phyloP scores from a whole-genome alignment of 495 filamentous ascomycete genomes.

The Penicillium steckii region DNA sequence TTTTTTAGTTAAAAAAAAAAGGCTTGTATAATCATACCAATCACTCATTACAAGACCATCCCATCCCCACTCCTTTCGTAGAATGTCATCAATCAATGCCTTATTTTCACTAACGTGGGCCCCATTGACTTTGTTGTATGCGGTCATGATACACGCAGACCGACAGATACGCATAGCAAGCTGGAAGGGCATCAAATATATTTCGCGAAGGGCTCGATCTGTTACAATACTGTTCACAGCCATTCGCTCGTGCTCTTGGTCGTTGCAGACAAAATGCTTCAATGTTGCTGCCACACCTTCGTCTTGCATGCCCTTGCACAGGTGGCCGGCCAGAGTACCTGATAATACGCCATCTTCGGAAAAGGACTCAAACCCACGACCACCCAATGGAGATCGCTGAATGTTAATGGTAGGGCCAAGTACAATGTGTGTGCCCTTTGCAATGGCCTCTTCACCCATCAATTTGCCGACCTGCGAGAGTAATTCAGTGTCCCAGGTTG shows the following conservation, averaged over 20 bases:
- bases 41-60: conserved; percentile 69
- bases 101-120: conserved; percentile 64
- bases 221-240: conserved; percentile 66
- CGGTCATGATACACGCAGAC: conserved; percentile 69
- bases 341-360: conserved; percentile 76
- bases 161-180: conserved; percentile 63
- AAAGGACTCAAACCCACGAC: conserved; percentile 76
- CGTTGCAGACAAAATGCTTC: conserved; percentile 87
- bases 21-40: conserved; percentile 52
- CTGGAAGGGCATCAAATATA: conserved; percentile 73
- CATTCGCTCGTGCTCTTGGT: conserved; percentile 72
- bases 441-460: conserved; percentile 67
- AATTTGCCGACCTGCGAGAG: conserved; percentile 57
- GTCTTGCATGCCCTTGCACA: conserved; percentile 68
- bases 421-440: conserved; percentile 68
- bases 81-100: conserved; percentile 57
- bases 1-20: too few species aligned
- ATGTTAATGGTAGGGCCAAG: conserved; percentile 79
- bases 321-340: conserved; percentile 62
- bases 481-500: conserved; percentile 68
- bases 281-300: conserved; percentile 69
- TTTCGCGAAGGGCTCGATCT: conserved; percentile 70
- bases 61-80: conserved; percentile 71
- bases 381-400: conserved; percentile 73
- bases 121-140: conserved; percentile 76